Evolutionary conservation across 176 grass and related monocot genomes (phyloP).

Genomic region (Oryza coarctata): DNA sequence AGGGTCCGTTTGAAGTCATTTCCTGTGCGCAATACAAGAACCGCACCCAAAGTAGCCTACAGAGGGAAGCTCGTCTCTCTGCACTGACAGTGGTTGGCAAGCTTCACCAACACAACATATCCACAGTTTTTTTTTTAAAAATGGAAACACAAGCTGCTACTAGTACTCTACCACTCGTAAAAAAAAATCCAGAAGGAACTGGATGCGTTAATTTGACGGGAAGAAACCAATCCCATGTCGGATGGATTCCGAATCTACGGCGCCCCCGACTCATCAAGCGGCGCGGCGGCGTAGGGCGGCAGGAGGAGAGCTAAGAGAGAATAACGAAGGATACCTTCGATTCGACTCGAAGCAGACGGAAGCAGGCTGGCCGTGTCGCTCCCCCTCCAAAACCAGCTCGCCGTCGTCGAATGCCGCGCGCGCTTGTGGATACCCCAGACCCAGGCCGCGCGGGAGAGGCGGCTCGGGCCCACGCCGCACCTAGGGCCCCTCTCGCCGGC

Average conservation of each 20-base stretch:
- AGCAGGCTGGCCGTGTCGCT: background rate
- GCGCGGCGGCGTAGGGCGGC: too few species aligned
- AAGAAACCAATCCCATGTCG: background rate
- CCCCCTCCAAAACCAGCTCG: background rate
- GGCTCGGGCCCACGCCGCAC: background rate
- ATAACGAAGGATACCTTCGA: background rate
- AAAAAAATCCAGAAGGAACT: background rate
- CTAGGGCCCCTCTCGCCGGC: background rate
- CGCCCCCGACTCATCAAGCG: background rate
- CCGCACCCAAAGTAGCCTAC: background rate
- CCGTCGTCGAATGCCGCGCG: background rate
- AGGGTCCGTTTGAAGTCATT: conserved; percentile 6
- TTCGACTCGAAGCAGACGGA: background rate
- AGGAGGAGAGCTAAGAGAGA: background rate
- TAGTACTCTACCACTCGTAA: background rate
- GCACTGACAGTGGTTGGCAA: background rate
- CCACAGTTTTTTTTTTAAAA: background rate
- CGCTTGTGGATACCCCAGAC: too few species aligned
- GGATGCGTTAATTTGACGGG: background rate
- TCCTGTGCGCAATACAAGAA: background rate
- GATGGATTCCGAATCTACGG: background rate
- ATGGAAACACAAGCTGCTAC: background rate
- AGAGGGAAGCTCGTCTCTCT: background rate
- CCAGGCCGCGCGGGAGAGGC: background rate
- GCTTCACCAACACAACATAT: conserved; percentile 13